These are phyloP conservation scores for Fusarium sp. DNA, from an alignment of 2,329 filamentous ascomycete genomes.

Conservation along the genomic window DNA sequence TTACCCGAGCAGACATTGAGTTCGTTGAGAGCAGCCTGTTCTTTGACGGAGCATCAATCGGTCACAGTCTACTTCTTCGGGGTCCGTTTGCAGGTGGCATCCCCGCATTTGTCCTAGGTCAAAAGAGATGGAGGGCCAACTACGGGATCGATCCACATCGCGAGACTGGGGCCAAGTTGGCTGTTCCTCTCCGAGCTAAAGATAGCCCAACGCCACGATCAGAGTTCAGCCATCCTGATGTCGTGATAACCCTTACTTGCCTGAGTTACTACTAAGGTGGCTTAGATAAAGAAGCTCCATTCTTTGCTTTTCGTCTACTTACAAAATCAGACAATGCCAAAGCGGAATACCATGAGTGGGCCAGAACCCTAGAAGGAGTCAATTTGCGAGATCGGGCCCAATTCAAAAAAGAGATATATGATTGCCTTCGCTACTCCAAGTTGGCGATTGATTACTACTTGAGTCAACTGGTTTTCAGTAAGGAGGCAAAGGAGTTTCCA, in stretches of 20 bases:
- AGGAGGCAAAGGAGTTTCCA: conserved; percentile 71
- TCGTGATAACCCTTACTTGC: conserved; percentile 65
- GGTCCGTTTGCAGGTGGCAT: conserved; percentile 68
- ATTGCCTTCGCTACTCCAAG: conserved; percentile 62
- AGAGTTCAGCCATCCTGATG: conserved; percentile 72
- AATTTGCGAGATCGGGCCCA: conserved; percentile 67
- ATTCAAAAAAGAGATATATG: conserved; percentile 63
- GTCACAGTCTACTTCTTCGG: conserved; percentile 59
- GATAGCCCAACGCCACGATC: conserved; percentile 65
- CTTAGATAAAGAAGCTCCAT: conserved; percentile 61
- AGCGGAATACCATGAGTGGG: conserved; percentile 64
- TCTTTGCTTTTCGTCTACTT: conserved; percentile 59
- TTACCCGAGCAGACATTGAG: conserved; percentile 45
- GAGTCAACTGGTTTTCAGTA: conserved; percentile 66
- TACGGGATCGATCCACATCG: conserved; percentile 65
- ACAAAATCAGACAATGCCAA: conserved; percentile 62
- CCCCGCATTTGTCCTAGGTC: conserved; percentile 61
- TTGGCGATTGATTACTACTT: conserved; percentile 73
- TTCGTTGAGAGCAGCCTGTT: conserved; percentile 52
- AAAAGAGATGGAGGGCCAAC: conserved; percentile 74
- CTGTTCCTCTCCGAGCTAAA: conserved; percentile 70
- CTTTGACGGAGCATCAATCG: conserved; percentile 50
- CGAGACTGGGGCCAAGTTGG: conserved; percentile 57
- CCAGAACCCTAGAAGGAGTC: conserved; percentile 58
- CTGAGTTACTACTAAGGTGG: conserved; percentile 69